Evolutionary conservation across 306 rosid species (phyloP), one percentile per base, ranked within the genome.

Genomic region (Fragaria iinumae): DNA sequence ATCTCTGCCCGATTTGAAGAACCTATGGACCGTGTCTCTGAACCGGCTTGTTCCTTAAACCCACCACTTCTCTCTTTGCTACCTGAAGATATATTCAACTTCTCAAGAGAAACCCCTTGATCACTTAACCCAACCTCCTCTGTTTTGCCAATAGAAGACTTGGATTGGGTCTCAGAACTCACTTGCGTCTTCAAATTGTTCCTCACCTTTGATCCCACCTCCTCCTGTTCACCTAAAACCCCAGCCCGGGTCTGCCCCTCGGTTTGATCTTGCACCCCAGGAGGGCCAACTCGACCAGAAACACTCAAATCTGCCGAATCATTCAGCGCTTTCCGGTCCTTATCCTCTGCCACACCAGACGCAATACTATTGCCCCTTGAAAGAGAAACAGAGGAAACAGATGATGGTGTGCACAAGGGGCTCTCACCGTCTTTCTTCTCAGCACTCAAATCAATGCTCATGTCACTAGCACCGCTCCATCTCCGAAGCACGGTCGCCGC

Each of bases 381-480:
- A 62, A 59, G 86, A 34, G 77, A 78, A 78, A 69, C 79, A 74
- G 88, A 86, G 67, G 92, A 84, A 43, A 55, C 73, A 18, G 90
- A 88, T 0, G 93, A 84, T 18, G 91, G 90, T 1, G 93, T 88
- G 62, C 93, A 83, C 74, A 84, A 77, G 68, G 97, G 90, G 83
- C 91, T 88, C 64, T 89, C 97, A 8, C 53, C 63, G 12, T 82
- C 91, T 76, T 85, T 91, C 88, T 91, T 94, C 67, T 92, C 98
- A 18, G 80, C 86, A 23, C 95, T 90, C 71, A 84, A 82, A 79
- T 96, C 99, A 29, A 91, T 89, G 86, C 97, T 93, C 99, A 96
- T 96, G 78, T 96, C 99, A 56, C 99, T 92, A 8, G 88, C 85
- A 29, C 94, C 93, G 67, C 99, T 96, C 99, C 98, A 96, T 85